Percentiles rank a stretch among this genome's conserved stretches.
Conservation (phyloP, 2,329 filamentous ascomycete genomes). For the Sporothrix phasma region DNA sequence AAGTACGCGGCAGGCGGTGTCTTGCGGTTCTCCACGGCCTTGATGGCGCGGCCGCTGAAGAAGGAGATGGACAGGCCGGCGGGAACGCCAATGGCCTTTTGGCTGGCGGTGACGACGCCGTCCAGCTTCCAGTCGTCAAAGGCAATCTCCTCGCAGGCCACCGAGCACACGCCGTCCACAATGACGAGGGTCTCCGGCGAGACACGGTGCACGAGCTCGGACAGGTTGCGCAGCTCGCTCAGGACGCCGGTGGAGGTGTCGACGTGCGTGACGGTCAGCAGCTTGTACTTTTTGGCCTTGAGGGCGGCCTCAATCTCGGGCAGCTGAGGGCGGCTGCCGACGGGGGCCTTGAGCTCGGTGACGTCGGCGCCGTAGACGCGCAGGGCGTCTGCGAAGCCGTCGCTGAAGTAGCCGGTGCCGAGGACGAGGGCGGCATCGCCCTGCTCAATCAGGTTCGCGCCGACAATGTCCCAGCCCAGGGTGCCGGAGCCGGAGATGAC, state of each 20-base stretch:
- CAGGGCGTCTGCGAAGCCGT: slow-evolving; percentile 88
- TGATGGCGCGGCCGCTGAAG: slow-evolving; percentile 80
- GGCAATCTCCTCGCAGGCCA: slow-evolving; percentile 88
- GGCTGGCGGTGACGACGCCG: slow-evolving; percentile 83
- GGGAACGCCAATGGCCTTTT: slow-evolving; percentile 94
- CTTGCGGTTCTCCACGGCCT: slow-evolving; percentile 70
- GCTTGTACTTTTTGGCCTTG: slow-evolving; percentile 84
- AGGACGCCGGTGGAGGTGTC: slow-evolving; percentile 95
- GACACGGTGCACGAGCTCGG: slow-evolving; percentile 72
- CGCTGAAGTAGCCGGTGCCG: slow-evolving; percentile 94
- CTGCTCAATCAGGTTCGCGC: slow-evolving; percentile 82
- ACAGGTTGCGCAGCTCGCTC: slow-evolving; percentile 76
- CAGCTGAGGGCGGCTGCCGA: slow-evolving; percentile 79
- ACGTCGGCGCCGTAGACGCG: slow-evolving; percentile 82
- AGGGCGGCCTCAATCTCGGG: slow-evolving; percentile 82
- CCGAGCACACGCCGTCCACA: slow-evolving; percentile 94
- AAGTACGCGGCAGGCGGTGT: slow-evolving; percentile 82
- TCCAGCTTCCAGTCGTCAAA: slow-evolving; percentile 95
- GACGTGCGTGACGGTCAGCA: slow-evolving; percentile 90
- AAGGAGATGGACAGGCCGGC: slow-evolving; percentile 91
- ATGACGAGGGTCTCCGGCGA: slow-evolving; percentile 86
- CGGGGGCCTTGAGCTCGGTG: slow-evolving; percentile 79
- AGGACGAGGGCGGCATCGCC: slow-evolving; percentile 88
- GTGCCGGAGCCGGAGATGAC: slow-evolving; percentile 91
- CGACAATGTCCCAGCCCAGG: slow-evolving; percentile 90